Base-by-base conservation (phyloP, 352 stramenopile species). In the Sclerospora graminicola region DNA sequence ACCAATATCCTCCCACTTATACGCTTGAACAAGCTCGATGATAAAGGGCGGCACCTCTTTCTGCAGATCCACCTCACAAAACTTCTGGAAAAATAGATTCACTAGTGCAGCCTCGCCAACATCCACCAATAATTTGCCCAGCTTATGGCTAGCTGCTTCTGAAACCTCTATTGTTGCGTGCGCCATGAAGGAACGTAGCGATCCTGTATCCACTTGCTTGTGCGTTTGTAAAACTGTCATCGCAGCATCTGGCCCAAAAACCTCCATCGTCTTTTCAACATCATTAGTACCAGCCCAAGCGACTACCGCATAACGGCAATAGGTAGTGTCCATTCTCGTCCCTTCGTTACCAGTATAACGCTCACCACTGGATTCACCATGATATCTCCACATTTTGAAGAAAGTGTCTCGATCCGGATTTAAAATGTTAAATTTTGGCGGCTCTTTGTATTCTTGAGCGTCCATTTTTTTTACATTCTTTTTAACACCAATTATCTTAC, bases 321-420 rank as follows among this genome's bases (percentile, higher is more conserved):
- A 63, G 8, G 24, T 50, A 2, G 48, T 63, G 8, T 27, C 29
- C 31, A 10, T 45, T 2, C 26, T 48, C 0, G 50, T n/a, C 1
- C 43, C 43, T 10, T 58, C 48, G 23, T 59, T n/a, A 1, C 54
- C 54, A 1, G 45, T 44, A 29, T 45, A 5, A 15, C 29, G 2
- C 13, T 19, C 8, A 15, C 7, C 2, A 15, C 13, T 16, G 1
- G 15, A 18, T 1, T 19, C 13, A 16, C 4, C 7, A 19, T 8
- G 15, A n/a, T 5, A 5, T 18, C 7, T 16, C 51, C 51, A 65
- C 0, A 50, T 9, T 31, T 58, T 19, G 9, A 14, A 10, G 14
- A 54, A 30, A 1, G 44, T 48, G 31, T 56, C 41, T 9, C 36
- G 18, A 5, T 36, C 32, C 13, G 53, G 57, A 35, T 63, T 66